phyloP scores from a whole-genome alignment of 345 rosid species.

The Theobroma cacao region DNA sequence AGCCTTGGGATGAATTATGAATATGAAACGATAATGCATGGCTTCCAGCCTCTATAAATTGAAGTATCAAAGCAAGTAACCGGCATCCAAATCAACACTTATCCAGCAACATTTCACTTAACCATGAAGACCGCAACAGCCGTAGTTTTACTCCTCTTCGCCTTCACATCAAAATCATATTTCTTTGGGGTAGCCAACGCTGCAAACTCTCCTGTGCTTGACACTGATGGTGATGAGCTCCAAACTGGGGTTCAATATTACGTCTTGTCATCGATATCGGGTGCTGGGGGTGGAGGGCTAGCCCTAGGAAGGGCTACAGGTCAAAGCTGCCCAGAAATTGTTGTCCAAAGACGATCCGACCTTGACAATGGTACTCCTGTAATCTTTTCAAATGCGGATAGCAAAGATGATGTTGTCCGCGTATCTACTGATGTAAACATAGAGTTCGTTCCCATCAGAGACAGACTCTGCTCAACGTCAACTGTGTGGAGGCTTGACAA shows the following conservation, averaged over 20 bases:
- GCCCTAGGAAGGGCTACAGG: not conserved
- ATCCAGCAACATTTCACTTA: too few relatives aligned
- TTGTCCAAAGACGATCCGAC: not conserved
- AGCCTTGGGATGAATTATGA: too few relatives aligned
- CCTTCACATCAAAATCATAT: not conserved
- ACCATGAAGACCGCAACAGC: too few relatives aligned
- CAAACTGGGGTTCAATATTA: not conserved
- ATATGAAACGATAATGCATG: too few relatives aligned
- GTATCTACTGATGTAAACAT: not conserved
- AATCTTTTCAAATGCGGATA: not conserved
- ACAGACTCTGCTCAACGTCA: not conserved
- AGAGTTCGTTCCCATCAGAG: not conserved
- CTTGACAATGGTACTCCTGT: too few relatives aligned
- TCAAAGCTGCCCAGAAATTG: not conserved
- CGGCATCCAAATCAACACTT: too few relatives aligned
- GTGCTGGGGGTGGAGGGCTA: not conserved
- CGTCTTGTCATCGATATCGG: not conserved
- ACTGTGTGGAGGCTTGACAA: slow-evolving; percentile 7
- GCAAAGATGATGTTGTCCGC: not conserved
- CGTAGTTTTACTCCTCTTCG: not conserved
- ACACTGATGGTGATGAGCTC: not conserved
- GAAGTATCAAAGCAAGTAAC: too few relatives aligned
- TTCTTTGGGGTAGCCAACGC: not conserved
- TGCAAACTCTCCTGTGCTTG: not conserved
- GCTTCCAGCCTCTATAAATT: too few relatives aligned